A percentile compares a stretch with the other conserved stretches of the same genome.
Conservation (phyloP, 495 filamentous ascomycete genomes). For the Xylaria intraflava region DNA sequence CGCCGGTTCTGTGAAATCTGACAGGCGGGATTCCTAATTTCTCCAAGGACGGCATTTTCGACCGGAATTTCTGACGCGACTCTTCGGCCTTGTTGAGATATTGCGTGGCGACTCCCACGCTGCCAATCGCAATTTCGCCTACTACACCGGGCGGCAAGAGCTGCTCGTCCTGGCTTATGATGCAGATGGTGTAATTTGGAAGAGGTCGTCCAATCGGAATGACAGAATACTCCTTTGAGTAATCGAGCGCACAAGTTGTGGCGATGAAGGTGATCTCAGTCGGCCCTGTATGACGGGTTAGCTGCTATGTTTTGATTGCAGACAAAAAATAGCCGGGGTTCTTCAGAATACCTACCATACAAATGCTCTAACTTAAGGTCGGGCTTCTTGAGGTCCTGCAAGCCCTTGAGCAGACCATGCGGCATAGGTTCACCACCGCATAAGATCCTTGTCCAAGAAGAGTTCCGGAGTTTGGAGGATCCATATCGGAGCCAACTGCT, state of each 20-base stretch:
- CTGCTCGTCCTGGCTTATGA: constrained; percentile 15
- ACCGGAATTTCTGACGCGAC: constrained; percentile 28
- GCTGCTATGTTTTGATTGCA: too few relatives aligned
- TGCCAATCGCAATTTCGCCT: constrained; percentile 35
- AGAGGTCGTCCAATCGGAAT: not conserved
- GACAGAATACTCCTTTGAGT: not conserved
- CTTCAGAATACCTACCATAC: too few relatives aligned
- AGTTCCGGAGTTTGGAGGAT: not conserved
- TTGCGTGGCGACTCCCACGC: constrained; percentile 24
- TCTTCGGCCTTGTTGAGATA: constrained; percentile 25
- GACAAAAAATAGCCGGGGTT: too few relatives aligned
- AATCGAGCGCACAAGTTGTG: not conserved
- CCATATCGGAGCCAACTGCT: constrained; percentile 13
- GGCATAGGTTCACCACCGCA: constrained; percentile 19
- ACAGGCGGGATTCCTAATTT: constrained; percentile 10
- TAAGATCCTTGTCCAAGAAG: constrained; percentile 20
- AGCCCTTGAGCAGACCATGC: constrained; percentile 7
- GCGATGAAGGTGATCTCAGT: constrained; percentile 20
- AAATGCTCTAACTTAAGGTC: constrained; percentile 20
- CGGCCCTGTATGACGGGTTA: too few relatives aligned
- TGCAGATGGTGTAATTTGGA: not conserved
- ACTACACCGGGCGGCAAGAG: constrained; percentile 30
- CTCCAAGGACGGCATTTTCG: too few relatives aligned
- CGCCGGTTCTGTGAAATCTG: constrained; percentile 39
- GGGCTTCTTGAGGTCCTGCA: constrained; percentile 3